These are phyloP conservation scores for Linnemannia schmuckeri DNA, from an alignment of 192 early-diverging fungal genomes.

Conservation along the genomic window DNA sequence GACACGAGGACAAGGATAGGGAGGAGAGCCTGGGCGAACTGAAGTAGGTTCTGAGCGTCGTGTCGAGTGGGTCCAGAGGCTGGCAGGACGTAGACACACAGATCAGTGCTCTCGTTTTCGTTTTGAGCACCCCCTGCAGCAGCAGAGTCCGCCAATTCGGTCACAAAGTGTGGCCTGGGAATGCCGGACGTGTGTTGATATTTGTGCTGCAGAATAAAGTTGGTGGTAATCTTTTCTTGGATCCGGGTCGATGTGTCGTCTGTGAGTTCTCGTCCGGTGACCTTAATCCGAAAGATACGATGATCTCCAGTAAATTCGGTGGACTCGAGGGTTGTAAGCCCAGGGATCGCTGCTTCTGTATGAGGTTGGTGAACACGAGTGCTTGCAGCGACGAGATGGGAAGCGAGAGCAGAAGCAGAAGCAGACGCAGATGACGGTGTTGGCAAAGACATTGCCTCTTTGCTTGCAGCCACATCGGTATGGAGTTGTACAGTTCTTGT, in stretches of 20 bases:
- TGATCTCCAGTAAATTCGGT: neutral
- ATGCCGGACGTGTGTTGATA: neutral
- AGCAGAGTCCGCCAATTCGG: neutral
- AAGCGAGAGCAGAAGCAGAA: neutral
- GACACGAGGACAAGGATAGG: constrained; percentile 6
- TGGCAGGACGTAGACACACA: neutral
- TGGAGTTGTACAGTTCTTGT: neutral
- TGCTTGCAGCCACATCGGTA: neutral
- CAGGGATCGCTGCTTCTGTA: neutral
- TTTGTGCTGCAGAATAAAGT: constrained; percentile 5
- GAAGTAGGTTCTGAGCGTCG: neutral
- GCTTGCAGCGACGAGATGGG: neutral
- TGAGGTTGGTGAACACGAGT: neutral
- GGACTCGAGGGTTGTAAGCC: neutral
- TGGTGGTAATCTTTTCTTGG: constrained; percentile 3
- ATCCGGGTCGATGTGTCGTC: neutral
- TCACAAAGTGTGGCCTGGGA: neutral
- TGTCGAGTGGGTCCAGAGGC: neutral
- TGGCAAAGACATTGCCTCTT: neutral
- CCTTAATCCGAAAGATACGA: neutral
- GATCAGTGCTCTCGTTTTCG: neutral
- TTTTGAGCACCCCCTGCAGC: neutral
- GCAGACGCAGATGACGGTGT: neutral
- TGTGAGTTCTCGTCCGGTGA: neutral
- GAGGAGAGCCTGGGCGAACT: neutral